Percentiles rank a stretch among this genome's conserved stretches.
phyloP scores from a whole-genome alignment of 306 rosid species.

The Erythrophleum fordii region DNA sequence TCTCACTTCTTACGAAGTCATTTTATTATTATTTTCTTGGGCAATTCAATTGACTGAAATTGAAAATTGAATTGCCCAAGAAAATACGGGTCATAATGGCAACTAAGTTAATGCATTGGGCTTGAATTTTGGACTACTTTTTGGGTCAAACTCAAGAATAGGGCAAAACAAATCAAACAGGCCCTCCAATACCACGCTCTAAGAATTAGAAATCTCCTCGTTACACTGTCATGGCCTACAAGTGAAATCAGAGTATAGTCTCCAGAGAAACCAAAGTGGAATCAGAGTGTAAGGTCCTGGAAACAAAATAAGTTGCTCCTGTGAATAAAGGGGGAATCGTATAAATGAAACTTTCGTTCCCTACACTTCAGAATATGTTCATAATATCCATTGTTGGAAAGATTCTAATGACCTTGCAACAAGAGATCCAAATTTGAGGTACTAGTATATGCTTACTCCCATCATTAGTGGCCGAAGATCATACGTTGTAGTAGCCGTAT shows the following conservation, averaged over 20 bases:
- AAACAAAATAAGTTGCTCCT: background rate
- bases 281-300: background rate
- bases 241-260: too few relatives aligned
- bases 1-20: background rate
- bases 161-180: background rate
- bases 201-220: background rate
- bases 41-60: background rate
- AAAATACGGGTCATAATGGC: background rate
- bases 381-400: conserved; percentile 13
- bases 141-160: background rate
- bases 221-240: background rate
- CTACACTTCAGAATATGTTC: conserved; percentile 20
- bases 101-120: background rate
- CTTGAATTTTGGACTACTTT: background rate
- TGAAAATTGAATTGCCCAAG: conserved; percentile 8
- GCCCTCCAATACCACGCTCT: background rate
- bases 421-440: background rate
- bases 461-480: background rate
- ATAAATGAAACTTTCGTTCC: background rate
- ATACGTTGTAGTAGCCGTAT: background rate
- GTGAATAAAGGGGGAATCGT: conserved; percentile 2
- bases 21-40: background rate
- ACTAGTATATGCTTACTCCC: conserved; percentile 7
- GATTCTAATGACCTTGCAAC: background rate
- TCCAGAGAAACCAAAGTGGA: too few relatives aligned